A percentile compares a stretch with the other conserved stretches of the same genome.
Evolutionary conservation across 169 alveolate genomes (phyloP).

Genomic region (Plasmodium knowlesi): DNA sequence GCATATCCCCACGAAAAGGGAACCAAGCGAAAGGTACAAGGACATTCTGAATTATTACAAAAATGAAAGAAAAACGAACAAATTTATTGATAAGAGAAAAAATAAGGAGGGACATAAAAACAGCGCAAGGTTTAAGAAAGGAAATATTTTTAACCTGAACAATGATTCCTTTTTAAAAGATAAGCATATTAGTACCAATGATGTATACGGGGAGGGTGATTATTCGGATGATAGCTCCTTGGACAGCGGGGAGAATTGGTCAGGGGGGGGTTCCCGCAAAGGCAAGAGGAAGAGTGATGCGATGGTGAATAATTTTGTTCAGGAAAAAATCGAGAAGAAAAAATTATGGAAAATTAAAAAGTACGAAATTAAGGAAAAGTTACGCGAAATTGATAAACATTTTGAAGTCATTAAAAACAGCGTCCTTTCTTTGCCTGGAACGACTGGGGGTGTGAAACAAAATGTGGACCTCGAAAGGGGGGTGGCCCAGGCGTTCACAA

Average conservation of each 20-base stretch:
- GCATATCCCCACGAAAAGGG: conserved; percentile 1
- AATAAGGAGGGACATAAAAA: conserved; percentile 14
- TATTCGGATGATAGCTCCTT: background rate
- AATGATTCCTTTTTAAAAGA: conserved; percentile 19
- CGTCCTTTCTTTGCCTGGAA: conserved; percentile 18
- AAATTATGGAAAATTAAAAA: conserved; percentile 57
- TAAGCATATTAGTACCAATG: conserved; percentile 55
- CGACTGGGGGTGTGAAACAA: background rate
- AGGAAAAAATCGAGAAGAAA: conserved; percentile 25
- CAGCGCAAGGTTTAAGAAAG: conserved; percentile 10
- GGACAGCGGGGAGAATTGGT: background rate
- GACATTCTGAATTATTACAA: conserved; percentile 53
- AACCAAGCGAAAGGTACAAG: conserved; percentile 49
- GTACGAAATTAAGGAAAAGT: conserved; percentile 65
- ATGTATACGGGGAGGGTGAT: background rate
- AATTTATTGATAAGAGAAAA: conserved; percentile 76
- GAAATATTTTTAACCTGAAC: conserved; percentile 64
- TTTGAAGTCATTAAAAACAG: conserved; percentile 46
- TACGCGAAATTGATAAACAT: conserved; percentile 60
- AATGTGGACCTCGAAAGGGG: background rate
- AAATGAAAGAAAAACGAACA: conserved; percentile 73
- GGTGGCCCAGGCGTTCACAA: background rate
- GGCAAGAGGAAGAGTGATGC: background rate
- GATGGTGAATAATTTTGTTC: background rate
- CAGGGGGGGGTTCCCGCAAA: background rate